Conservation (phyloP, 2,329 filamentous ascomycete genomes). For the Dryadomyces sulphureus region DNA sequence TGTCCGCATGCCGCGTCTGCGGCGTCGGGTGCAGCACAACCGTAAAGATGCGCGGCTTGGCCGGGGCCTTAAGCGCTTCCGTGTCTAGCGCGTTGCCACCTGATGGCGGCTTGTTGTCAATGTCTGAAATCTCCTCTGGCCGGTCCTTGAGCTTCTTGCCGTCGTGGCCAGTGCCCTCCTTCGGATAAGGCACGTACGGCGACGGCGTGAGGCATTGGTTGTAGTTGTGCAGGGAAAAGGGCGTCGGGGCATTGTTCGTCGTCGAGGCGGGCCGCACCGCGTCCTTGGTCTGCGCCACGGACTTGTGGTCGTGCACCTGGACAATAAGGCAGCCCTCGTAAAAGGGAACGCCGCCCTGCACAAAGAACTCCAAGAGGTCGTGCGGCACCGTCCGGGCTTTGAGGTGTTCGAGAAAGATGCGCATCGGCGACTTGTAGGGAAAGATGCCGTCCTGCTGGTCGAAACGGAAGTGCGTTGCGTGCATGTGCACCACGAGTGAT, state of each 20-base stretch:
- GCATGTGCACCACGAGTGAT: constrained; percentile 74
- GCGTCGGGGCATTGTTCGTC: constrained; percentile 44
- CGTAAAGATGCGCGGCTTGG: constrained; percentile 55
- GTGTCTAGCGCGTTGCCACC: constrained; percentile 30
- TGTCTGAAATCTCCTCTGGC: constrained; percentile 23
- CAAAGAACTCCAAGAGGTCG: constrained; percentile 70
- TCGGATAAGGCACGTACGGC: constrained; percentile 63
- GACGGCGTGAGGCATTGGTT: constrained; percentile 85
- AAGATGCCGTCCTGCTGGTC: constrained; percentile 91
- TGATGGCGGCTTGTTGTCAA: constrained; percentile 40
- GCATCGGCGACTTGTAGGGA: constrained; percentile 85
- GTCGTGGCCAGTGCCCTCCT: constrained; percentile 22
- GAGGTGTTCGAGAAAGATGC: constrained; percentile 62
- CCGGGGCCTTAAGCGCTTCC: constrained; percentile 26
- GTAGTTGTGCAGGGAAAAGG: constrained; percentile 84
- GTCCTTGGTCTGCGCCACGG: constrained; percentile 43
- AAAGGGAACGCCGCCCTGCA: constrained; percentile 57
- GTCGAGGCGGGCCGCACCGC: constrained; percentile 37
- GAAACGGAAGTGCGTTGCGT: constrained; percentile 77
- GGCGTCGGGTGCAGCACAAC: constrained; percentile 75
- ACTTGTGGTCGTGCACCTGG: constrained; percentile 78
- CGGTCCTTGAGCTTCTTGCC: constrained; percentile 20
- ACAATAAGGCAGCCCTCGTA: constrained; percentile 95
- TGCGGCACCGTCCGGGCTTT: constrained; percentile 67
- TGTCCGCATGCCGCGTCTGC: constrained; percentile 59